Percentiles rank a stretch among this genome's conserved stretches.
These are phyloP conservation scores for Hirschioporus abietinus DNA, from an alignment of 768 basidiomycete species.

Conservation along the genomic window DNA sequence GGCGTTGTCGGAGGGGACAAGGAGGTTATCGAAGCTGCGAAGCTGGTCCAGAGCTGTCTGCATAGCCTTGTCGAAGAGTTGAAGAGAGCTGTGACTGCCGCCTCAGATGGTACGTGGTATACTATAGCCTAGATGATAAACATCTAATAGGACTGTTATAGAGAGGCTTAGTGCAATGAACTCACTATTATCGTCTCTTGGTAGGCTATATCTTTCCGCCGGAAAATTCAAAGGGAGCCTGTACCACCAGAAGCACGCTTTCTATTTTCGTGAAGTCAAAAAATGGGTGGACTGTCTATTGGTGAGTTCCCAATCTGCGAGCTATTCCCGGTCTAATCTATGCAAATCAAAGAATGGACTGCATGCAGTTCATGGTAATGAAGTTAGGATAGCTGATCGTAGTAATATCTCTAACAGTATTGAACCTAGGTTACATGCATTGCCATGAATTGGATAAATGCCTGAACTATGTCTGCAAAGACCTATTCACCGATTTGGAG, in stretches of 20 bases:
- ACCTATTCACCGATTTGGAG: neutral
- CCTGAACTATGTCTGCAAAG: neutral
- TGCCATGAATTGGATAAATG: neutral
- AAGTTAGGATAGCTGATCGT: neutral
- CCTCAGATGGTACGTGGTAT: neutral
- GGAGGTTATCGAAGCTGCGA: neutral
- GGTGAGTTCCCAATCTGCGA: neutral
- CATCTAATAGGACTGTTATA: neutral
- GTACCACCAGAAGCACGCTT: neutral
- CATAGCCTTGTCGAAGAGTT: neutral
- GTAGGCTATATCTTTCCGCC: neutral
- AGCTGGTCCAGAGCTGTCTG: neutral
- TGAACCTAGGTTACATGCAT: neutral
- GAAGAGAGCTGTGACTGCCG: neutral
- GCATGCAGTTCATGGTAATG: neutral
- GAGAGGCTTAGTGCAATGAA: neutral
- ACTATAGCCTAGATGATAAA: neutral
- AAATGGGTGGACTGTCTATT: neutral
- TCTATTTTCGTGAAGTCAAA: neutral
- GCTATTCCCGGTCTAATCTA: neutral
- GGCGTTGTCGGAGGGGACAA: neutral
- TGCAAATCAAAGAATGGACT: neutral
- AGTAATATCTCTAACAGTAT: neutral
- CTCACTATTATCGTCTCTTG: neutral
- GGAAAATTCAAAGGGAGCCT: neutral